phyloP scores from a whole-genome alignment of 495 filamentous ascomycete species.

The Lophiostoma macrostomum region DNA sequence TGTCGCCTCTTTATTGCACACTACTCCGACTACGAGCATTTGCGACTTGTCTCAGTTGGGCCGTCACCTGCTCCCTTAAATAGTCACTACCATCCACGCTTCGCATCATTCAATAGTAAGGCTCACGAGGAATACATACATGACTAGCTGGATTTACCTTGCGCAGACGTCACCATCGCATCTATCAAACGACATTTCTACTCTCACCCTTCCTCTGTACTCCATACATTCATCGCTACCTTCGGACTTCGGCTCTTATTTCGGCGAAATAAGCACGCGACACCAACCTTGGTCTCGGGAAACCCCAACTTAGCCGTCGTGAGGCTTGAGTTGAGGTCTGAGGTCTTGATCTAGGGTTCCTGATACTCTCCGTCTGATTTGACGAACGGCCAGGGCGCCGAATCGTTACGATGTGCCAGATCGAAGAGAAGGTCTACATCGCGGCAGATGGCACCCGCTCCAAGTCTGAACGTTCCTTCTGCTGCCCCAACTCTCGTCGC shows the following conservation, averaged over 20 bases:
- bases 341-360: too few relatives aligned
- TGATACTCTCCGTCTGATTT: too few relatives aligned
- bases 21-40: conserved; percentile 8
- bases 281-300: not conserved
- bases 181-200: not conserved
- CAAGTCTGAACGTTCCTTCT: conserved; percentile 11
- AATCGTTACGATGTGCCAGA: conserved; percentile 22
- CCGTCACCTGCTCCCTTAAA: conserved; percentile 30
- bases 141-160: not conserved
- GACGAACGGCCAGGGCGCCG: too few relatives aligned
- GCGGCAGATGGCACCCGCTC: conserved; percentile 17
- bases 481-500: conserved; percentile 14
- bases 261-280: conserved; percentile 8
- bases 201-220: not conserved
- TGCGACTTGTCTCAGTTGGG: conserved; percentile 25
- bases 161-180: not conserved
- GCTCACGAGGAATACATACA: conserved; percentile 5
- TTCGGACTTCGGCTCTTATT: conserved; percentile 27
- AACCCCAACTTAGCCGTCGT: conserved; percentile 4
- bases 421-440: conserved; percentile 26
- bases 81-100: conserved; percentile 1
- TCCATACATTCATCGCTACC: conserved; percentile 1
- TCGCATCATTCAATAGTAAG: conserved; percentile 2
- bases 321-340: too few relatives aligned
- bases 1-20: conserved; percentile 1